Conservation (phyloP, 495 filamentous ascomycete species). For the Neurospora tetraspora region DNA sequence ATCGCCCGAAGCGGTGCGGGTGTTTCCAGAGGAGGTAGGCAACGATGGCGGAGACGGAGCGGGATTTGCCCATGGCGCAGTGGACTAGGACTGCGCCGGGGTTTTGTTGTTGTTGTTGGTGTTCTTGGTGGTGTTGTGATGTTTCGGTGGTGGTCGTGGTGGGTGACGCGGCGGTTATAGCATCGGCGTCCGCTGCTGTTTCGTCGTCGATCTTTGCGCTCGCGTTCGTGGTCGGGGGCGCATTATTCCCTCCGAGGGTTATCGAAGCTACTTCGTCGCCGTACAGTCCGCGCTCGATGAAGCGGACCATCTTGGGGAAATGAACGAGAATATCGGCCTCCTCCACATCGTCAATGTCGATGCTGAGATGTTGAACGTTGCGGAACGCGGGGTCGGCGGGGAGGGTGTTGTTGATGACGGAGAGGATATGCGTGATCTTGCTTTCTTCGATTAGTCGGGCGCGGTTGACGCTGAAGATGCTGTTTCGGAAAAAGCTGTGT, state of each 20-base stretch:
- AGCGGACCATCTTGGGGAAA: conserved; percentile 63
- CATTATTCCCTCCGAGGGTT: neutral
- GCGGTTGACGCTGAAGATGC: conserved; percentile 65
- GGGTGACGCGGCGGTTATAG: neutral
- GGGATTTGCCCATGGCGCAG: conserved; percentile 94
- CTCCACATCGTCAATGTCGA: conserved; percentile 80
- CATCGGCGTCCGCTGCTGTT: neutral
- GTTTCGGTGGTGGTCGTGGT: neutral
- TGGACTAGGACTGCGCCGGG: conserved; percentile 34
- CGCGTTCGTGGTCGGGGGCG: neutral
- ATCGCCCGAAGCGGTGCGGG: conserved; percentile 30
- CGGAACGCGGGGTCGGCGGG: conserved; percentile 27
- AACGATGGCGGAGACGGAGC: conserved; percentile 73
- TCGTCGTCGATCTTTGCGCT: neutral
- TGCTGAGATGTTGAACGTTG: conserved; percentile 57
- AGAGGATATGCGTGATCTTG: conserved; percentile 87
- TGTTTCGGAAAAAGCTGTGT: conserved; percentile 27
- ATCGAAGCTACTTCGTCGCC: conserved; percentile 15
- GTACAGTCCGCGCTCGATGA: conserved; percentile 66
- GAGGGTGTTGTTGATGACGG: conserved; percentile 46
- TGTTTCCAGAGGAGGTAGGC: conserved; percentile 73
- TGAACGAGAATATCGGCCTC: conserved; percentile 78
- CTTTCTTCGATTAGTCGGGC: conserved; percentile 54
- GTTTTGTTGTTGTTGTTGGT: neutral
- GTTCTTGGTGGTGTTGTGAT: neutral